Evolutionary conservation across 441 rosid genomes (phyloP).

Genomic region (Iberis amara): DNA sequence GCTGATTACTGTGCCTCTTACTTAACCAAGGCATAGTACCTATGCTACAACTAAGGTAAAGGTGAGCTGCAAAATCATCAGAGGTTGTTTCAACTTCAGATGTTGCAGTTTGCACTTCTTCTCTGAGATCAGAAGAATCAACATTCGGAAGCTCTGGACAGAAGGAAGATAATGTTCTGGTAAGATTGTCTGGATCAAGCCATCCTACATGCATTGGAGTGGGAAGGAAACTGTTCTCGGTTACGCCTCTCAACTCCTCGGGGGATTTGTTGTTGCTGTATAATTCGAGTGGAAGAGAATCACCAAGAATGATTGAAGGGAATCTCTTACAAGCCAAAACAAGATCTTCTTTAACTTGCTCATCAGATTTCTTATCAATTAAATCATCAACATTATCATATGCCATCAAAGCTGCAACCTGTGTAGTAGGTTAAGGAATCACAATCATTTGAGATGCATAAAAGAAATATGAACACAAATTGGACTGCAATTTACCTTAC

Average conservation of each 20-base stretch:
- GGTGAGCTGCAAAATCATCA: constrained; percentile 32
- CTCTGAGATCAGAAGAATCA: constrained; percentile 33
- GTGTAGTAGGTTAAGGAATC: not conserved
- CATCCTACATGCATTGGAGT: constrained; percentile 37
- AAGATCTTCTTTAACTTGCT: constrained; percentile 43
- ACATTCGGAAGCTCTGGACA: constrained; percentile 35
- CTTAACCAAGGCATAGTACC: constrained; percentile 62
- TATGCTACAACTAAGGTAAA: constrained; percentile 51
- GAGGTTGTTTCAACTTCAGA: constrained; percentile 36
- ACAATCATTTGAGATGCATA: not conserved
- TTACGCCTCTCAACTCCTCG: constrained; percentile 30
- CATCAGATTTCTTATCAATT: constrained; percentile 37
- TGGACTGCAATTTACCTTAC: constrained; percentile 37
- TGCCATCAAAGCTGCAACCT: constrained; percentile 63
- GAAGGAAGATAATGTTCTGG: constrained; percentile 43
- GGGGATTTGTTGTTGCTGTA: constrained; percentile 39
- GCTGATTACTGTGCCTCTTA: constrained; percentile 52
- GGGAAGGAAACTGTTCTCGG: constrained; percentile 33
- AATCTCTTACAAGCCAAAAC: constrained; percentile 57
- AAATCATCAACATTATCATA: constrained; percentile 49
- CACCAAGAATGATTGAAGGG: constrained; percentile 75
- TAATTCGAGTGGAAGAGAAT: constrained; percentile 53
- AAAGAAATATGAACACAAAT: constrained; percentile 6
- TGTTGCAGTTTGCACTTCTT: constrained; percentile 28
- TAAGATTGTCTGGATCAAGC: constrained; percentile 41